phyloP scores from a whole-genome alignment of 768 basidiomycete species.

The Auriscalpium orientale region DNA sequence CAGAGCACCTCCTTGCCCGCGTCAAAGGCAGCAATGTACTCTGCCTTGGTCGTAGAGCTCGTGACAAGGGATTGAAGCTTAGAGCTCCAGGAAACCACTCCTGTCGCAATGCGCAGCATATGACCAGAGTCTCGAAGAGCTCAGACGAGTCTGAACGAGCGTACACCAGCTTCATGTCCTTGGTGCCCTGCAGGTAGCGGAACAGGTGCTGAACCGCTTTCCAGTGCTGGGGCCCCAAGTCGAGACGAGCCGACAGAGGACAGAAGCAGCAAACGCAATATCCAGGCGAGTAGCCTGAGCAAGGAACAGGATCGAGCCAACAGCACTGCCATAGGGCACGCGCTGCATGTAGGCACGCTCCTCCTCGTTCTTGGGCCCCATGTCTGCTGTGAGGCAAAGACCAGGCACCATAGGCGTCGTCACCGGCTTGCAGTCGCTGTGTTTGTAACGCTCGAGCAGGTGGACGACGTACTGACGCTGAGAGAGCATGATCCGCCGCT shows the following conservation, averaged over 20 bases:
- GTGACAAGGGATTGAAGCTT: slow-evolving; percentile 27
- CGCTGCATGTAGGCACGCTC: background rate
- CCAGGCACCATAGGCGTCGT: slow-evolving; percentile 5
- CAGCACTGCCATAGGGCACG: background rate
- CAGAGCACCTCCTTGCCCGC: slow-evolving; percentile 22
- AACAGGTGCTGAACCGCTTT: slow-evolving; percentile 25
- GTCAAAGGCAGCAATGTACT: slow-evolving; percentile 25
- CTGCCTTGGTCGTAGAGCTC: slow-evolving; percentile 29
- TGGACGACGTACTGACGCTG: slow-evolving; percentile 1
- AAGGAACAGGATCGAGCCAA: background rate
- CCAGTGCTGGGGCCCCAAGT: slow-evolving; percentile 23
- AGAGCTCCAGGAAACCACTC: slow-evolving; percentile 28
- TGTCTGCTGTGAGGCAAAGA: background rate
- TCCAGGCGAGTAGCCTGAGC: slow-evolving; percentile 26
- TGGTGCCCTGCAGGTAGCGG: slow-evolving; percentile 26
- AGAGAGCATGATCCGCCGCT: background rate
- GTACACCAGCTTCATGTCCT: slow-evolving; percentile 15
- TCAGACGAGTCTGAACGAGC: no score
- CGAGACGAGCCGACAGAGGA: slow-evolving; percentile 23
- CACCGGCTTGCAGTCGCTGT: background rate
- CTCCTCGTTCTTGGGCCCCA: background rate
- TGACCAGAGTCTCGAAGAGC: no score
- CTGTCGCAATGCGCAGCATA: slow-evolving; percentile 24
- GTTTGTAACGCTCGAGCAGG: background rate
- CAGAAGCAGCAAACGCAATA: slow-evolving; percentile 24